Base-by-base conservation (phyloP, 805 yeast genomes). In the Lipomyces spencermartinsiae region DNA sequence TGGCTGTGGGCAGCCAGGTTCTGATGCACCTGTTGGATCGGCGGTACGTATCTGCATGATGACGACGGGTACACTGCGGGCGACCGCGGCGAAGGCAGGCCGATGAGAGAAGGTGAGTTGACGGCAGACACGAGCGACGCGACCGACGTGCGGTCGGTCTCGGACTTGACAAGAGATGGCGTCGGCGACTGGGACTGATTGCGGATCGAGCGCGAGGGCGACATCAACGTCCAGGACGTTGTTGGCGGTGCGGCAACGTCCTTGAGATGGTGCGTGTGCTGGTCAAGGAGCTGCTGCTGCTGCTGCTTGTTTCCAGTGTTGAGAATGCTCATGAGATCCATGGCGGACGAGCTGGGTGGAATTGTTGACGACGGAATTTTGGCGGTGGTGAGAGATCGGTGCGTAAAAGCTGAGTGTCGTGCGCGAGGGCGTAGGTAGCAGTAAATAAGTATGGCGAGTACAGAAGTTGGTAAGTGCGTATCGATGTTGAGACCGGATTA, bases 181-280 rank as follows among this genome's bases (percentile, higher is more conserved):
- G 72, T 69, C 35, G 72, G 72, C 16, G 72, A 69, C 64, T 69
- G 72, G n/a, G 72, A 68, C 54, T 58, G 66, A 58, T 54, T 65
- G 56, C 71, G 65, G 54, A 63, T 46, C 51, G 72, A 69, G 57
- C 69, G 67, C 49, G 71, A 68, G 22, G 69, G 69, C 64, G 71
- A 65, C 70, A 68, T 65, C 39, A 66, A 54, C 22, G 65, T 14
- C 72, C 71, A 64, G 37, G 66, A n/a, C 12, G 65, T 59, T 7
- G 62, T 16, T 3, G 34, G 49, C 12, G 59, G 25, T 19, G 59
- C 14, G 58, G 33, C 57, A 34, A 51, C 19, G 59, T n/a, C 49
- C 22, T 43, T 43, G 7, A 43, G 25, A 22, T 34, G 61, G 14
- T 22, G 64, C 53, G 10, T 19, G 19, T 60, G 60, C 5, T n/a